Base-by-base conservation (phyloP, 2,329 filamentous ascomycete species). In the Gyromitra esculenta region DNA sequence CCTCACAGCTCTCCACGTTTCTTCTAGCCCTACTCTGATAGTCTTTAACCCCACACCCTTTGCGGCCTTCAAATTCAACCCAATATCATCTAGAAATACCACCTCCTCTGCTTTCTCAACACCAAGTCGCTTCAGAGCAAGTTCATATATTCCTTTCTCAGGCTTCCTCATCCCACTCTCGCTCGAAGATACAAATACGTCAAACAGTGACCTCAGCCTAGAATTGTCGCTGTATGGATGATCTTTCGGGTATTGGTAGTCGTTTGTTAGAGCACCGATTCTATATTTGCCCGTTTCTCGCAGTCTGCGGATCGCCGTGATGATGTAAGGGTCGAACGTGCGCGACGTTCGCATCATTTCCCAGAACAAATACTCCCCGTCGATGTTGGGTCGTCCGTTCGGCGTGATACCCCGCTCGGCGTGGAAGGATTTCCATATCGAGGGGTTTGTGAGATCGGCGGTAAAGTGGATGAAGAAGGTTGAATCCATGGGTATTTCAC, bases 51-150 rank as follows among this genome's bases (percentile, higher is more conserved):
- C 95, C 25, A 90, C 85, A 63, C 87, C 87, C 83, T 87, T 92
- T 0, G 90, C 96, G 57, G 88, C 91, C 85, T 94, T 96, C 74
- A 98, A 83, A 82, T 99, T 99, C 84, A 94, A 90, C 1, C 96
- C 96, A 82, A 99, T 97, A 81, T 97, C 94, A 82, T 97, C 96
- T 64, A 97, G 84, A 82, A 99, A 99, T 3, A 97, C 84, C 57
- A 97, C 86, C 71, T 97, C 93, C 77, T 52, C 62, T 5, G 65
- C 39, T 18, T 88, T 86, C 80, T 92, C 86, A 79, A 96, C 86
- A 80, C 89, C 87, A 4, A 78, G 45, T 11, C 41, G 62, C 71
- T 87, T 83, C 60, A 97, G 83, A 0, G 95, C 91, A 78, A 92
- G 86, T 79, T 89, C 85, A 81, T 98, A 99, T 70, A 97, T 95